Percentiles rank a stretch among this genome's conserved stretches.
These are phyloP conservation scores for Oropetium thomaeum DNA, from an alignment of 176 grass and related monocot genomes.

Conservation along the genomic window DNA sequence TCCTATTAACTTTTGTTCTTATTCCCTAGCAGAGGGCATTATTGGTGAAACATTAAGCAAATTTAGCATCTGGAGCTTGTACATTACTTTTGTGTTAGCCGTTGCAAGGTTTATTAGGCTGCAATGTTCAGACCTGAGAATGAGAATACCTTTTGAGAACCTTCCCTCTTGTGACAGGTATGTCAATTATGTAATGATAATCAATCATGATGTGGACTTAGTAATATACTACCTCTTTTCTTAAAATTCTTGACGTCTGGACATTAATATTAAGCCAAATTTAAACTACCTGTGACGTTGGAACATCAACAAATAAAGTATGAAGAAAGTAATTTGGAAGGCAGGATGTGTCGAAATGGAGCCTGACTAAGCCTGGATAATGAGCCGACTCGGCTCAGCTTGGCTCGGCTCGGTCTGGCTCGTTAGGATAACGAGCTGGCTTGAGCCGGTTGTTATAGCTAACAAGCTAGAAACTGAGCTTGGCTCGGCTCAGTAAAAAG, in stretches of 20 bases:
- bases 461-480: too few species aligned
- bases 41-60: conserved; percentile 98
- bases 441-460: too few species aligned
- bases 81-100: conserved; percentile 97
- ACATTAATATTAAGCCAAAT: neutral
- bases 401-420: too few species aligned
- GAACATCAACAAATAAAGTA: neutral
- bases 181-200: conserved; percentile 25
- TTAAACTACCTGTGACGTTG: neutral
- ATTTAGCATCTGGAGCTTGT: conserved; percentile 99
- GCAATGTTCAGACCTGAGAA: conserved; percentile 96
- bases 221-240: neutral
- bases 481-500: too few species aligned
- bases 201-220: neutral
- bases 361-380: neutral
- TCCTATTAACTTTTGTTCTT: conserved; percentile 8
- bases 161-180: conserved; percentile 98
- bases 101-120: conserved; percentile 99
- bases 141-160: conserved; percentile 99
- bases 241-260: neutral
- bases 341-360: neutral
- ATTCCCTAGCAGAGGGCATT: conserved; percentile 83
- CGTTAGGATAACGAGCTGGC: too few species aligned
- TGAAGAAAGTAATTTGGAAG: neutral
- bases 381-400: too few species aligned